These are phyloP conservation scores for Trypanosoma platydactyli DNA, from an alignment of 208 protist species.

Conservation along the genomic window DNA sequence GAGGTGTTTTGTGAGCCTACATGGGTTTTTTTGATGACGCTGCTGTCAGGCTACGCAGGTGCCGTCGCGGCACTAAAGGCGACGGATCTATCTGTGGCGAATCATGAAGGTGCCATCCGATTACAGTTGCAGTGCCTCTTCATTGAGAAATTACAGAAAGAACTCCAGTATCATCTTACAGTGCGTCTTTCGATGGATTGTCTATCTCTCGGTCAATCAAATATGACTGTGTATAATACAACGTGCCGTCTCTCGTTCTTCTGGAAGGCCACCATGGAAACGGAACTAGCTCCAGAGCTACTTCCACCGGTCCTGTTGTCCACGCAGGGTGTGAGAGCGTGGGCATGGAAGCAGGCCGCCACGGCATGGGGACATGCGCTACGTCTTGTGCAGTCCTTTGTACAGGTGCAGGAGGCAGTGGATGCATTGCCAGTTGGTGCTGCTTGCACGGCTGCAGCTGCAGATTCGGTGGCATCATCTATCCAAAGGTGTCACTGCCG, in stretches of 20 bases:
- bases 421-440: constrained; percentile 11
- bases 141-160: constrained; percentile 17
- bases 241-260: constrained; percentile 19
- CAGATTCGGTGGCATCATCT: constrained; percentile 6
- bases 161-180: constrained; percentile 19
- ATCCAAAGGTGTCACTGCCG: constrained; percentile 13
- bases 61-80: constrained; percentile 6
- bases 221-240: constrained; percentile 19
- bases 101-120: background rate
- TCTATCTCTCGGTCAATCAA: background rate
- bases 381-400: constrained; percentile 22
- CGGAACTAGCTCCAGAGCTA: constrained; percentile 5
- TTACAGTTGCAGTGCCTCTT: constrained; percentile 19
- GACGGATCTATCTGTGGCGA: background rate
- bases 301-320: constrained; percentile 2
- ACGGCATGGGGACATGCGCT: constrained; percentile 18
- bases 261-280: constrained; percentile 24
- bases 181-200: constrained; percentile 15
- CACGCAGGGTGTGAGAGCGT: background rate
- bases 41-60: constrained; percentile 19
- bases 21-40: constrained; percentile 25
- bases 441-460: constrained; percentile 1
- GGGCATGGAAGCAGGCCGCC: constrained; percentile 14
- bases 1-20: constrained; percentile 20
- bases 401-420: constrained; percentile 17